Evolutionary conservation across 2,329 filamentous ascomycete species (phyloP).

Genomic region (Sclerotinia subarctica): DNA sequence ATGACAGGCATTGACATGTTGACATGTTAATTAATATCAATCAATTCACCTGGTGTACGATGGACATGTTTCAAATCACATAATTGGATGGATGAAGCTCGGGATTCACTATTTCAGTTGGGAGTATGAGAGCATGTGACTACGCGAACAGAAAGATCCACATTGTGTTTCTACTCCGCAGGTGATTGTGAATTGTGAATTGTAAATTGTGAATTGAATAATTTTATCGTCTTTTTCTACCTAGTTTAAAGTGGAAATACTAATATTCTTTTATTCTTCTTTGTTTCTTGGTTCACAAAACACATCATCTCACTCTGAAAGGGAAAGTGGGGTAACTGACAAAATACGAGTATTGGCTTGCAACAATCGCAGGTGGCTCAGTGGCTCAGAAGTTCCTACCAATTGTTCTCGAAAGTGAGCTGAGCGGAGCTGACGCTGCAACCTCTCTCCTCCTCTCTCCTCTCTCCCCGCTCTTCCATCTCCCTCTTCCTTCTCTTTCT

Average conservation of each 20-base stretch:
- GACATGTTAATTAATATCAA: not conserved
- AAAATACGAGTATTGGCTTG: not conserved
- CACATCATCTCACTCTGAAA: not conserved
- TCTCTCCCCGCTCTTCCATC: not conserved
- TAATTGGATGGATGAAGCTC: not conserved
- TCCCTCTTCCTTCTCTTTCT: not conserved
- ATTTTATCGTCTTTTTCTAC: not conserved
- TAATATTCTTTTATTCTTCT: too few species aligned
- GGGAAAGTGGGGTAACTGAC: constrained; percentile 7
- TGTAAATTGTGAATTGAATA: not conserved
- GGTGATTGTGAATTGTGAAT: not conserved
- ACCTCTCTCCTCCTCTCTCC: not conserved
- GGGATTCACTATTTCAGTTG: not conserved
- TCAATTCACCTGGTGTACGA: not conserved
- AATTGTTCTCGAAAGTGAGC: not conserved
- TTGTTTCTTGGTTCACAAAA: not conserved
- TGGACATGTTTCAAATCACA: not conserved
- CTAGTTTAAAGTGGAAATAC: not conserved
- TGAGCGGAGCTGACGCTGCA: not conserved
- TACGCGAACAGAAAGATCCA: not conserved
- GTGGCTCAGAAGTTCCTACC: too few species aligned
- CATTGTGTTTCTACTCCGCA: not conserved
- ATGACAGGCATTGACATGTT: not conserved
- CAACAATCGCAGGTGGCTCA: not conserved
- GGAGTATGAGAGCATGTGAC: constrained; percentile 5